These are phyloP conservation scores for Skeletonema potamos DNA, from an alignment of 108 stramenopile genomes.

Conservation along the genomic window DNA sequence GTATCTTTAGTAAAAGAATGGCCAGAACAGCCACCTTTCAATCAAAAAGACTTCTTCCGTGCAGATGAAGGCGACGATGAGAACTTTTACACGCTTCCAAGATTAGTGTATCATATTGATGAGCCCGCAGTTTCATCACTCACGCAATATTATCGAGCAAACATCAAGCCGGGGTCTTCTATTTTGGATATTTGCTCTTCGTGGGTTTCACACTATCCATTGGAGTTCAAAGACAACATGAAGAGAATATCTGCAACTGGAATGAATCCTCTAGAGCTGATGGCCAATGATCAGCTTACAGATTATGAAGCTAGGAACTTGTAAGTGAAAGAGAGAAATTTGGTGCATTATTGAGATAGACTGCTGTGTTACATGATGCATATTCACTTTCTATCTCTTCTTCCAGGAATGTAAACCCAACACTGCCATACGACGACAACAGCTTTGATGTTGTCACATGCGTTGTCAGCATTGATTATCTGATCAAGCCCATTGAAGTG, in stretches of 20 bases:
- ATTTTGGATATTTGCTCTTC: constrained; percentile 95
- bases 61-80: constrained; percentile 82
- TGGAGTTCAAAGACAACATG: constrained; percentile 81
- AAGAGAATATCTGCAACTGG: constrained; percentile 81
- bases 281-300: constrained; percentile 91
- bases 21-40: constrained; percentile 83
- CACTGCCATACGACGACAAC: constrained; percentile 83
- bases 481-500: constrained; percentile 74
- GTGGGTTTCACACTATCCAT: constrained; percentile 88
- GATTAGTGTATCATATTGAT: constrained; percentile 93
- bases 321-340: constrained; percentile 54
- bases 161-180: constrained; percentile 62
- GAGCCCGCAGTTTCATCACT: constrained; percentile 82
- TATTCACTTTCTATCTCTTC: background rate
- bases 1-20: constrained; percentile 77
- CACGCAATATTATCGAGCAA: constrained; percentile 90
- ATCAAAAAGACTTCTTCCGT: constrained; percentile 79
- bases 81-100: constrained; percentile 84
- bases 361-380: background rate
- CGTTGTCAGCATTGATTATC: constrained; percentile 95
- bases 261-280: constrained; percentile 86
- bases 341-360: constrained; percentile 47
- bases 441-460: constrained; percentile 93
- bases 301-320: constrained; percentile 87
- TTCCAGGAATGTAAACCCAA: background rate